Evolutionary conservation across 1,284 basidiomycete genomes (phyloP), one percentile per base, ranked within the genome.

Genomic region (Leccinum griseonigrum): DNA sequence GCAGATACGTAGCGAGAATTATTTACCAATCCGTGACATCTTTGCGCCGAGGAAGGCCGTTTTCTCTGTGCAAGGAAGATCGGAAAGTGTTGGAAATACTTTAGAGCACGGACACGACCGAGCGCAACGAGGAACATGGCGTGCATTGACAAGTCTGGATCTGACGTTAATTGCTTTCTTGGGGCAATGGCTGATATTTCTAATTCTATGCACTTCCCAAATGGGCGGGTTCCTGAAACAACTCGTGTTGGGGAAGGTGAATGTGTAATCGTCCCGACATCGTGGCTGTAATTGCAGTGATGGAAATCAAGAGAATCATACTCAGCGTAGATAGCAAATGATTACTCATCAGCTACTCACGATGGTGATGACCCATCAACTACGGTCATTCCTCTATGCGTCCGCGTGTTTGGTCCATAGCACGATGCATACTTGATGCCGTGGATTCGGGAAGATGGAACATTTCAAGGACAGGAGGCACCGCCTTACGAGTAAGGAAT

Each of bases 351-450:
- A 50, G 52, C 65, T 62, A 69, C 60, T 69, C 55, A 63, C 64
- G 16, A 48, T 13, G n/a, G 13, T n/a, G n/a, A 57, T 26, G 6
- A 13, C 46, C 50, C 6, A 40, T 53, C 16, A 22, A 55, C 43
- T 40, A 61, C 11, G 56, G 34, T 14, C 36, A 55, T 46, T 55
- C n/a, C 57, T 58, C 59, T 29, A 75, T 53, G 56, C 79, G 69
- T 28, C 67, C 51, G 29, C 68, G 67, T 54, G 76, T 79, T 70
- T 91, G 90, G 64, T 87, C 85, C 10, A 90, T 71, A 5, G 89
- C 90, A 51, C 88, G 83, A 65, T 82, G 77, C 52, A 91, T 71
- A 66, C 90, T 84, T 53, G 79, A 74, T 43, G 75, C 76, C 36
- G 83, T 79, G 36, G 76, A 76, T 48, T 77, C 69, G 14, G 81